A percentile compares a stretch with the other conserved stretches of the same genome.
Conservation (phyloP, 352 stramenopile species). For the Phytophthora idaei region DNA sequence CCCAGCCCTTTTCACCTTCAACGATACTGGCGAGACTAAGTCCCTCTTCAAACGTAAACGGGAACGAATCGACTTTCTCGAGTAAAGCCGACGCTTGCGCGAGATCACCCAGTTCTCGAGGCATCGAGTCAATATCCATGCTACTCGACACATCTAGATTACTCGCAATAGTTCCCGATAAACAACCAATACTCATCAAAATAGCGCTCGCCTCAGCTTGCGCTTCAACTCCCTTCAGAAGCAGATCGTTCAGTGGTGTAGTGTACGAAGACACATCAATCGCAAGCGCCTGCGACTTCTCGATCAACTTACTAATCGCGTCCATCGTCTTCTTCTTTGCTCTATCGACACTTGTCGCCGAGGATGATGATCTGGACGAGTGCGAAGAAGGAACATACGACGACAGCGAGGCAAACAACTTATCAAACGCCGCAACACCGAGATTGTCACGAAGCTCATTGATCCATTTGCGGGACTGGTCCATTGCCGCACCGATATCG, state of each 20-base stretch:
- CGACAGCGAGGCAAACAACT: conserved; percentile 49
- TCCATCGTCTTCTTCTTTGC: conserved; percentile 73
- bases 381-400: conserved; percentile 34
- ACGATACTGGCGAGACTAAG: conserved; percentile 62
- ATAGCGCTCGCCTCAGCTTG: conserved; percentile 60
- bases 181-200: conserved; percentile 61
- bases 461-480: conserved; percentile 75
- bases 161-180: conserved; percentile 19
- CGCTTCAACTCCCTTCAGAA: conserved; percentile 50
- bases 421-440: conserved; percentile 63
- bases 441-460: conserved; percentile 78
- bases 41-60: conserved; percentile 79
- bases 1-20: conserved; percentile 65
- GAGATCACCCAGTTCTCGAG: conserved; percentile 49
- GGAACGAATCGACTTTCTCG: conserved; percentile 69
- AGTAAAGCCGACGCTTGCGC: conserved; percentile 57
- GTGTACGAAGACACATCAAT: conserved; percentile 78
- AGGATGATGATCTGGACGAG: conserved; percentile 32
- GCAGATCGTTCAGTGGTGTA: conserved; percentile 56
- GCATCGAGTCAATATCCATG: conserved; percentile 32
- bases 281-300: conserved; percentile 62
- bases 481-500: conserved; percentile 74
- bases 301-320: conserved; percentile 63
- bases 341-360: conserved; percentile 32
- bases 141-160: conserved; percentile 8